These are phyloP conservation scores for Lachnellula cervina DNA, from an alignment of 2,329 filamentous ascomycete genomes.

Conservation along the genomic window DNA sequence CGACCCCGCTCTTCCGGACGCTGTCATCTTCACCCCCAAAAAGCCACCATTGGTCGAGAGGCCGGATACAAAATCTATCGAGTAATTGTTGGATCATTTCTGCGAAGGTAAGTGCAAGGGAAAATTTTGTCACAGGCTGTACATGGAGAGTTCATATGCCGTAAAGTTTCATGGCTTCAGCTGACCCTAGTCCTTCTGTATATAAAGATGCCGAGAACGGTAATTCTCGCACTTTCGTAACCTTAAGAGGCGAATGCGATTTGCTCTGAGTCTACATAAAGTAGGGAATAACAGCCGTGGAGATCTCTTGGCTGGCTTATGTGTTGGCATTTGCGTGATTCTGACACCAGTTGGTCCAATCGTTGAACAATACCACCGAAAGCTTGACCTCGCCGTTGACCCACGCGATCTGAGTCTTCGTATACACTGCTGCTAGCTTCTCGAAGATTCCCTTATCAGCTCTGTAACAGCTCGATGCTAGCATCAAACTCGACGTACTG, in stretches of 20 bases:
- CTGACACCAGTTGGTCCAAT: conserved; percentile 71
- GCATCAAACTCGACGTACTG: conserved; percentile 65
- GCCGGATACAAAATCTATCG: too few species aligned
- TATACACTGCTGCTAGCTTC: conserved; percentile 59
- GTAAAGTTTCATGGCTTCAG: not conserved
- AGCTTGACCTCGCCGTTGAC: conserved; percentile 54
- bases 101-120: too few species aligned
- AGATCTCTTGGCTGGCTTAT: not conserved
- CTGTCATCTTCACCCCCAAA: too few species aligned
- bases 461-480: conserved; percentile 57
- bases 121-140: too few species aligned
- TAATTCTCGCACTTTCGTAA: not conserved
- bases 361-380: conserved; percentile 61
- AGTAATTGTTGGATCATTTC: too few species aligned
- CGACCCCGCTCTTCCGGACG: too few species aligned
- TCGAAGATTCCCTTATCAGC: conserved; percentile 48
- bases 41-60: too few species aligned
- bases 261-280: not conserved
- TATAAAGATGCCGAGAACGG: not conserved
- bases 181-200: too few species aligned
- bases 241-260: not conserved
- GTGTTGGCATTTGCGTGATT: conserved; percentile 34
- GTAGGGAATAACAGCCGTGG: not conserved
- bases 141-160: too few species aligned
- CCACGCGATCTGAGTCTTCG: conserved; percentile 55